phyloP scores from a whole-genome alignment of 176 grass and related monocot species.

The Paspalum notatum region DNA sequence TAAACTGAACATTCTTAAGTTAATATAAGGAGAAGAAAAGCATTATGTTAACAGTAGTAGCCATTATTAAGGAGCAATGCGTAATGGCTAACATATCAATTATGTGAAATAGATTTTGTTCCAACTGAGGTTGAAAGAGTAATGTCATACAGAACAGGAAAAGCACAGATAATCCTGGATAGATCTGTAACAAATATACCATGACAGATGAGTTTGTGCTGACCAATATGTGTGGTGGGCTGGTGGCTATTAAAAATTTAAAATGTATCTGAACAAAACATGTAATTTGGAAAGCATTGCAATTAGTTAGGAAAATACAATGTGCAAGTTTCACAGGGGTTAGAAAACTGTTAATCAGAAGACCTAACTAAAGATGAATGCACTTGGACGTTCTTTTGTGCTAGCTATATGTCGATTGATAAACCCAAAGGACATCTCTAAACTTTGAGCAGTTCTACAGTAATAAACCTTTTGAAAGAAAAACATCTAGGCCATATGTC shows the following conservation, averaged over 20 bases:
- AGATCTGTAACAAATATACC: neutral
- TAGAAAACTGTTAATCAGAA: neutral
- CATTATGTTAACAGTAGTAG: neutral
- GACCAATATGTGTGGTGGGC: neutral
- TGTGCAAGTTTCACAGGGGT: neutral
- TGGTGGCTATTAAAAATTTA: neutral
- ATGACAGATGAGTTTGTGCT: neutral
- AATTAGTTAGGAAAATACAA: neutral
- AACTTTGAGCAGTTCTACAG: neutral
- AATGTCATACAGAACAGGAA: neutral
- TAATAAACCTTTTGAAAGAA: neutral
- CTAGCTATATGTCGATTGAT: constrained; percentile 5
- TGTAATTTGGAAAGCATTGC: neutral
- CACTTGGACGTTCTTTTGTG: neutral
- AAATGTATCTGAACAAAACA: neutral
- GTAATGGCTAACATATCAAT: neutral
- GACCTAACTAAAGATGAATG: neutral
- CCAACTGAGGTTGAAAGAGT: neutral
- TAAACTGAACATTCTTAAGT: neutral
- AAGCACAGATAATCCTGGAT: neutral
- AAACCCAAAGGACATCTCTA: neutral
- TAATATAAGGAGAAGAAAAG: neutral
- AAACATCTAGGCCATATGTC: neutral
- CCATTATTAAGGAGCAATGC: neutral
- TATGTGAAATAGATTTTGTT: neutral